Conservation (phyloP, 225 moss, liverwort and hornwort species). For the Pleurozium schreberi region DNA sequence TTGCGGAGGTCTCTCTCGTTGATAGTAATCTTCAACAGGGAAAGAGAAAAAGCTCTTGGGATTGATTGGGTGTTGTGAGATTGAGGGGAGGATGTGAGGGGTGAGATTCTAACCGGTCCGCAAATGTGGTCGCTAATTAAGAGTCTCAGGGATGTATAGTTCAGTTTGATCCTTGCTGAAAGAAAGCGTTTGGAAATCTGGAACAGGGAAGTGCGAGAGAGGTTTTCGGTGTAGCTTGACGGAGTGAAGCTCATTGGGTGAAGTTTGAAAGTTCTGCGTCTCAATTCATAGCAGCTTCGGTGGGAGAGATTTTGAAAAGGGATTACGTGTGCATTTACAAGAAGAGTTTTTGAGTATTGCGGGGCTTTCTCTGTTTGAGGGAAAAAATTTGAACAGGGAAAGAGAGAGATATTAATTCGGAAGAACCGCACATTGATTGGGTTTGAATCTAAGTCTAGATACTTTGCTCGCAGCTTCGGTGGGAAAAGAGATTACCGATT, state of each 20-base stretch:
- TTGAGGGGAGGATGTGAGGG: not conserved
- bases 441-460: not conserved
- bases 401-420: not conserved
- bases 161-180: not conserved
- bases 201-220: not conserved
- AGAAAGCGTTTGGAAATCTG: not conserved
- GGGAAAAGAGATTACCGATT: not conserved
- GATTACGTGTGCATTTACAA: not conserved
- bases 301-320: not conserved
- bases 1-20: not conserved
- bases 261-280: not conserved
- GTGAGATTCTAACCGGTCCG: not conserved
- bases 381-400: not conserved
- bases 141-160: not conserved
- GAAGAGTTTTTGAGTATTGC: not conserved
- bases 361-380: no score
- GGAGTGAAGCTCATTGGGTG: not conserved
- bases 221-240: not conserved
- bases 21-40: not conserved
- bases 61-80: not conserved
- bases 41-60: not conserved
- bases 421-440: not conserved
- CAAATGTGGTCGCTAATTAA: not conserved
- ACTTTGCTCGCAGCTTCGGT: not conserved
- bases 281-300: not conserved